Evolutionary conservation across 2,329 filamentous ascomycete genomes (phyloP), one percentile per base, ranked within the genome.

Genomic region (Fusarium pininemorale): DNA sequence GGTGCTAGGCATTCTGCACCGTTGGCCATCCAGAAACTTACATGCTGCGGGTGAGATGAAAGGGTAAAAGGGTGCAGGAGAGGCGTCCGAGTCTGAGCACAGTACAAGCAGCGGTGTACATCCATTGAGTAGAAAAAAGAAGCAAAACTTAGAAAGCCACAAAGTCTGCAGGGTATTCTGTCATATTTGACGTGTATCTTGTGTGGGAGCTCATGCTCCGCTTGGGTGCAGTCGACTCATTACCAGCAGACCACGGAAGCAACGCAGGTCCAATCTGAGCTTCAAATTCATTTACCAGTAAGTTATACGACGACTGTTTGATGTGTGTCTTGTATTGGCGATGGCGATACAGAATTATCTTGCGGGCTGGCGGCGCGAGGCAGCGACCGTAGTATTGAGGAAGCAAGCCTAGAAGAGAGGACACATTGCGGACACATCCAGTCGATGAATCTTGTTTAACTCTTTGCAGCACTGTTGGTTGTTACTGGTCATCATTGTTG

Each of bases 121-220:
- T 66, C 22, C 44, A 12, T 39, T 50, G 50, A 37, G n/a, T 57
- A 54, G 55, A 51, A 51, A 45, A 48, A 63, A 53, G 16, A 67
- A 57, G 57, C 16, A 54, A 70, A 56, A 45, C 48, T 44, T 16
- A 30, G 39, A 45, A 30, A 50, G 38, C 35, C 62, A 38, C 32
- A 55, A 61, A 41, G 35, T 60, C 24, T 28, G 38, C 48, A 22
- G 47, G 32, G 32, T 45, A 64, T 45, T 26, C 59, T 41, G 53
- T 63, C 62, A 69, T 72, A 75, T 73, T 67, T 74, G 68, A 78
- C 66, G 73, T 59, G 75, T 75, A 75, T 55, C 50, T 42, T 69
- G 47, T 37, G 44, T 50, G 72, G 53, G 70, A 69, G 56, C 53
- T 67, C 55, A 66, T 70, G 63, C 76, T 76, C 75, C 75, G 68